Base-by-base conservation (phyloP, 257 asterid species). In the Solanum gracilifrons region DNA sequence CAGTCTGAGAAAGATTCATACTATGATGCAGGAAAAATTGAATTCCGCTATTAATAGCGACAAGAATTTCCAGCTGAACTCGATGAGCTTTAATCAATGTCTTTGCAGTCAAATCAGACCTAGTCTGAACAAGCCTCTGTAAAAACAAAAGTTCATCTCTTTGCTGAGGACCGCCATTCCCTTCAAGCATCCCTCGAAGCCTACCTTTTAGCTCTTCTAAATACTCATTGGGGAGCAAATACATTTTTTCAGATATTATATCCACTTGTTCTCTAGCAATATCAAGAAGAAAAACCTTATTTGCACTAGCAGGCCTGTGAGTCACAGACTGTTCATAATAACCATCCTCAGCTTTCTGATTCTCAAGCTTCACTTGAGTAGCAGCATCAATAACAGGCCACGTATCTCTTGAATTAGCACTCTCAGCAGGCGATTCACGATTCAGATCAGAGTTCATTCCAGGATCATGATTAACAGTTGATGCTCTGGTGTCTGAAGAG, bases 21-120 rank as follows among this genome's bases (percentile, higher is more conserved):
- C 96, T 94, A 27, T 98, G 99, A 89, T 94, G 99, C 92, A 96
- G 90, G 92, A 95, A 96, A 10, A 98, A 98, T 89, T 94, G 98
- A 84, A 94, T 96, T 89, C 98, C 98, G 25, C 98, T 94, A 90
- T 94, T 95, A 46, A 94, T 93, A 13, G 98, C 92, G 41, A 95
- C 98, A 48, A 96, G 90, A 86, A 96, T 93, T 91, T 96, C 99
- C 33, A 96, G 90, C 91, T 96, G 98, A 87, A 94, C 93, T 89
- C 98, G 92, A 88, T 96, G 99, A 15, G 98, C 95, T 84, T 89
- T 75, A 76, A 73, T 86, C 89, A 96, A 89, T 1, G 93, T 87
- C 88, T 93, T 92, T 76, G 94, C 98, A 0, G 95, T 95, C 93
- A 96, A 92, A 91, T 96, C 98, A 85, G 93, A 91, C 92, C 99